phyloP scores from a whole-genome alignment of 2,329 filamentous ascomycete genomes.

The Fusarium papillatum region DNA sequence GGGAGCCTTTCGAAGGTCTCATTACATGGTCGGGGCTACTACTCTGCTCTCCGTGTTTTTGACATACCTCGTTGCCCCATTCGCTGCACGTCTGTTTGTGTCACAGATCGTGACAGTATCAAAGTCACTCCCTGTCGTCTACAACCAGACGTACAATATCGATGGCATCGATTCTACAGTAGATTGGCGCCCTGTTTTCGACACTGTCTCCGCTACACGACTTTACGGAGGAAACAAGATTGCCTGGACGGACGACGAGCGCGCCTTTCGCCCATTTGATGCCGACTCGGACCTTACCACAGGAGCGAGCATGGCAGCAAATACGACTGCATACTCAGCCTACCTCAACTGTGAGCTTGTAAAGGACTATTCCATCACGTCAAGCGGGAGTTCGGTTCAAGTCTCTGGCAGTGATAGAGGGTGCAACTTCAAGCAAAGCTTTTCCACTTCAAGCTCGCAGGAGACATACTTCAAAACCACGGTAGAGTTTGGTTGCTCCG shows the following conservation, averaged over 20 bases:
- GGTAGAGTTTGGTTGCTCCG: slow-evolving; percentile 9
- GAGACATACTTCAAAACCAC: slow-evolving; percentile 26
- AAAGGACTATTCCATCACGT: slow-evolving; percentile 8
- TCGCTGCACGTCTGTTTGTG: slow-evolving; percentile 31
- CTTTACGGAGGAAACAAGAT: slow-evolving; percentile 16
- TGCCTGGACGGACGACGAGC: slow-evolving; percentile 21
- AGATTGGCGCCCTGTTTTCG: slow-evolving; percentile 30
- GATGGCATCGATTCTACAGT: slow-evolving; percentile 12
- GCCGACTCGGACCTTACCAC: neutral
- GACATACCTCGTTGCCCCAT: slow-evolving; percentile 16
- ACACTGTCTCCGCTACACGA: slow-evolving; percentile 17
- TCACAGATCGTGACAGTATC: slow-evolving; percentile 10
- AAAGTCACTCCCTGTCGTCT: neutral
- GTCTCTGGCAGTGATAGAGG: slow-evolving; percentile 17
- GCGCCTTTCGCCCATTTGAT: slow-evolving; percentile 22
- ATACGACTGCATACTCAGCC: slow-evolving; percentile 17
- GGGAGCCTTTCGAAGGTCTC: slow-evolving; percentile 24
- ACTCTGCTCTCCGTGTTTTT: slow-evolving; percentile 23
- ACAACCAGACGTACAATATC: slow-evolving; percentile 7
- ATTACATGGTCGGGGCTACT: slow-evolving; percentile 18
- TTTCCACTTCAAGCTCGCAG: neutral
- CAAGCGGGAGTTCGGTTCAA: neutral
- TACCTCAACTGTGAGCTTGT: slow-evolving; percentile 19
- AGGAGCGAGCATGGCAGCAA: neutral
- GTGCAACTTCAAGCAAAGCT: slow-evolving; percentile 22